phyloP scores from a whole-genome alignment of 495 filamentous ascomycete genomes.

The Hyaloscypha variabilis region DNA sequence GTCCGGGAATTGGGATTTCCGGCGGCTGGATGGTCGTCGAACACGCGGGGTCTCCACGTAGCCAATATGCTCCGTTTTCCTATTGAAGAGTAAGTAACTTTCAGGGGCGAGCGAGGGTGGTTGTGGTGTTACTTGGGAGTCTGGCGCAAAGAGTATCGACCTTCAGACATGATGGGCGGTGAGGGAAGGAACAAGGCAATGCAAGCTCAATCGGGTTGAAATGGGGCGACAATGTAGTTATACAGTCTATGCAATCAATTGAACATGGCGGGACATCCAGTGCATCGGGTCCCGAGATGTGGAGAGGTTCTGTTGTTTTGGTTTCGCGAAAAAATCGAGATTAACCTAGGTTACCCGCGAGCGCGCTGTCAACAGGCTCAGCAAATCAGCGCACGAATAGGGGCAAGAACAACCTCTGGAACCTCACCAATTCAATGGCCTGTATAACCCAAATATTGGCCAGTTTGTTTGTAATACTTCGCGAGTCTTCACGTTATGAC shows the following conservation, averaged over 20 bases:
- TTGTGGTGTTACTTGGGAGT: conserved; percentile 45
- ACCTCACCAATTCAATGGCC: neutral
- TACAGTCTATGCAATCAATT: conserved; percentile 3
- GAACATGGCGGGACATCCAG: conserved; percentile 6
- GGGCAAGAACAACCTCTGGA: neutral
- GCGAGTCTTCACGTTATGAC: neutral
- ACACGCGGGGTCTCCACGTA: conserved; percentile 60
- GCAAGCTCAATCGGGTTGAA: conserved; percentile 2
- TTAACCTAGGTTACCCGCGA: conserved; percentile 12
- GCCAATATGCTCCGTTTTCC: conserved; percentile 59
- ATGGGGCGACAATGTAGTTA: conserved; percentile 1
- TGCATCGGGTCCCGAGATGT: neutral
- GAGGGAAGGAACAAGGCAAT: conserved; percentile 24
- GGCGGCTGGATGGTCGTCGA: conserved; percentile 41
- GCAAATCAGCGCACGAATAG: neutral
- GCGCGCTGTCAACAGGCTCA: conserved; percentile 2
- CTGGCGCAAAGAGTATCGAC: conserved; percentile 48
- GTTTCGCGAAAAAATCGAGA: conserved; percentile 10
- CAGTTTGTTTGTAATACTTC: too few species aligned
- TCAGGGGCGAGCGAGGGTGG: conserved; percentile 5
- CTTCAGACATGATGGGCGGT: conserved; percentile 30
- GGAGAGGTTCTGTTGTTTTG: neutral
- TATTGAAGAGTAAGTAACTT: conserved; percentile 29
- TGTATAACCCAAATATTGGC: neutral
- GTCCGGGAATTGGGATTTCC: conserved; percentile 39